Conservation (phyloP, 2,329 filamentous ascomycete genomes). For the Tolypocladium guangdongense region DNA sequence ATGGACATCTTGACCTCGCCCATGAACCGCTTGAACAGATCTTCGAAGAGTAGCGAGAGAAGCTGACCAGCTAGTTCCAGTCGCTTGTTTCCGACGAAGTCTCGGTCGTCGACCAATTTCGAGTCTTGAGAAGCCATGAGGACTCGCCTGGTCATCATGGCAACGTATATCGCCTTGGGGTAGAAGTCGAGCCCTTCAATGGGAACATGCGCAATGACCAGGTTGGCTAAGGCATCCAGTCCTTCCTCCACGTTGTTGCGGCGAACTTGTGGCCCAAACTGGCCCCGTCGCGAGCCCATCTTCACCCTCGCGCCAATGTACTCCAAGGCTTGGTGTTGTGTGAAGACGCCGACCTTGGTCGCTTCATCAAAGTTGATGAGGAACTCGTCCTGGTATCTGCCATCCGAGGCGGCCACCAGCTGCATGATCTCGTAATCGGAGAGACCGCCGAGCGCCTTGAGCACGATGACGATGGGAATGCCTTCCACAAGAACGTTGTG, state of each 20-base stretch:
- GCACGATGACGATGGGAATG: constrained; percentile 85
- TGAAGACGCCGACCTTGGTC: constrained; percentile 72
- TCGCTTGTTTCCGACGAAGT: constrained; percentile 97
- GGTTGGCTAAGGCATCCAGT: constrained; percentile 80
- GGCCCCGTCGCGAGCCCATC: constrained; percentile 61
- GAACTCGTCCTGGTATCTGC: constrained; percentile 87
- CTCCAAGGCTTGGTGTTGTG: constrained; percentile 90
- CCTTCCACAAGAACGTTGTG: constrained; percentile 92
- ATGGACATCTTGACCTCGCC: constrained; percentile 83
- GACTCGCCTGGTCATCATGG: constrained; percentile 94
- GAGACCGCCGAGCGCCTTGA: constrained; percentile 88
- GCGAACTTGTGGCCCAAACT: constrained; percentile 43
- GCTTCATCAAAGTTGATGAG: constrained; percentile 91
- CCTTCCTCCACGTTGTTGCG: constrained; percentile 85
- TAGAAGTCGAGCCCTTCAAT: constrained; percentile 88
- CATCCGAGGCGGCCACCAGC: constrained; percentile 79
- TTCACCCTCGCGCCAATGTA: constrained; percentile 82
- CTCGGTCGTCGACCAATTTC: constrained; percentile 85
- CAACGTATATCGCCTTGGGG: constrained; percentile 93
- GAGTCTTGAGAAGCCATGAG: constrained; percentile 88
- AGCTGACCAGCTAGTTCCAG: constrained; percentile 91
- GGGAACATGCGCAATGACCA: constrained; percentile 89
- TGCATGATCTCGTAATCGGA: constrained; percentile 93
- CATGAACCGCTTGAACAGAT: constrained; percentile 94
- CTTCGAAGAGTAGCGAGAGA: constrained; percentile 87